Base-by-base conservation (phyloP, 139 green algal species). In the Diplosphaera chodatii region DNA sequence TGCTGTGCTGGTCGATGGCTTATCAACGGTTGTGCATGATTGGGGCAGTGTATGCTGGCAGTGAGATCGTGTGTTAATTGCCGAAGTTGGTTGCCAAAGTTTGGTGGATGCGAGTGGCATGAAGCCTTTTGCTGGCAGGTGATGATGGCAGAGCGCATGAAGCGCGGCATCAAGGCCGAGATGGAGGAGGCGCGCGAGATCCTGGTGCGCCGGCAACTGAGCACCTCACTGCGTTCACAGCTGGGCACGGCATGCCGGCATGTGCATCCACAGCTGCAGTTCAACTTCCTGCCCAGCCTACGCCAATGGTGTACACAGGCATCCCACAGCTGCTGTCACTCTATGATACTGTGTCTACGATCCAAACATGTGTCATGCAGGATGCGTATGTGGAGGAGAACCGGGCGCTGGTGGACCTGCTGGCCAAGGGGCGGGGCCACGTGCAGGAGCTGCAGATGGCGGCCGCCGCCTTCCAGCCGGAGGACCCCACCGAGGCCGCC, bases 151-250 rank as follows among this genome's bases (percentile, higher is more conserved):
- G 20, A 70, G 32, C 20, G 27, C 16, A 27, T n/a, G 23, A n/a
- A 56, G 32, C 27, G 31, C 23, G 22, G 18, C 0, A 28, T 41
- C 1, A 29, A 72, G 67, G 40, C 32, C 28, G 67, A 72, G 40
- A 28, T 65, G 22, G 67, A 72, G 67, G 67, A 72, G 40, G 40
- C 40, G 27, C 8, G 29, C 37, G 40, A 37, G 40, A 34, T 72
- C n/a, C 48, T 72, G 40, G 29, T 10, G 37, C 37, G 37, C 10
- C 6, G 37, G 37, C 37, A 48, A 10, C 10, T 48, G 37, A n/a
- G n/a, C n/a, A n/a, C n/a, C n/a, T n/a, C n/a, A n/a, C n/a, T n/a
- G n/a, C n/a, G n/a, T n/a, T n/a, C n/a, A n/a, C n/a, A n/a, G n/a
- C n/a, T n/a, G n/a, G n/a, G n/a, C n/a, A n/a, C n/a, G n/a, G n/a